Conservation (phyloP, 768 basidiomycete genomes). For the Trametes cinnabarina region DNA sequence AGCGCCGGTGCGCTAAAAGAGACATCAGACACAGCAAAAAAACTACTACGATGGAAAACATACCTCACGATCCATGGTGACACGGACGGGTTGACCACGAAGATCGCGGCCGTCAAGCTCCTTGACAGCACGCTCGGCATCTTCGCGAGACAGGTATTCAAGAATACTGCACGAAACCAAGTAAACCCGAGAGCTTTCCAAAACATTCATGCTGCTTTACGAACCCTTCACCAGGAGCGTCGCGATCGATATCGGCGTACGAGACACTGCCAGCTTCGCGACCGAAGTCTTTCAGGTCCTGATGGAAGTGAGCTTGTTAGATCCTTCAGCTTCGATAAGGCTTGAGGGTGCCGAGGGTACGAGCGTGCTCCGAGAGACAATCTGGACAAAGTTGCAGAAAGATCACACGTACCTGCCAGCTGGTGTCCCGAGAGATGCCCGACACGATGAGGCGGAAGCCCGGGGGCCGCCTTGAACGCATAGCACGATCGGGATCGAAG, state of each 20-base stretch:
- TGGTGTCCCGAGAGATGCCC: conserved; percentile 90
- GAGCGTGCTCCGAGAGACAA: no score
- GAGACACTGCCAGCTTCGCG: conserved; percentile 91
- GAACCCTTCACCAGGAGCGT: conserved; percentile 83
- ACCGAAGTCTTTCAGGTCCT: conserved; percentile 99
- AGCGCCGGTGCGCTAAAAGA: conserved; percentile 54
- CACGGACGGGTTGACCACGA: conserved; percentile 76
- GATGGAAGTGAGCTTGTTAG: conserved; percentile 35
- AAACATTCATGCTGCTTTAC: conserved; percentile 24
- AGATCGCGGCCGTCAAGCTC: conserved; percentile 85
- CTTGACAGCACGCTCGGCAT: conserved; percentile 91
- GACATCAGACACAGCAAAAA: background rate
- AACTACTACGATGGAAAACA: conserved; percentile 24
- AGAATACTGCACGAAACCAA: conserved; percentile 64
- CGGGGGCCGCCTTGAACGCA: conserved; percentile 72
- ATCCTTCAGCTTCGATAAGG: conserved; percentile 4
- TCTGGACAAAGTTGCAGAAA: conserved; percentile 10
- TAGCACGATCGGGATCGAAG: conserved; percentile 63
- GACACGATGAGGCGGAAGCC: conserved; percentile 83
- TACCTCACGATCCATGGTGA: conserved; percentile 63
- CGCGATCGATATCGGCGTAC: conserved; percentile 93
- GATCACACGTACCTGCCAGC: conserved; percentile 90
- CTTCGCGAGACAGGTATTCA: conserved; percentile 84
- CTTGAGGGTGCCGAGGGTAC: no score
- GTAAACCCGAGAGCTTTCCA: background rate